Evolutionary conservation across 2,329 filamentous ascomycete genomes (phyloP).

Genomic region (Aureobasidium namibiae): DNA sequence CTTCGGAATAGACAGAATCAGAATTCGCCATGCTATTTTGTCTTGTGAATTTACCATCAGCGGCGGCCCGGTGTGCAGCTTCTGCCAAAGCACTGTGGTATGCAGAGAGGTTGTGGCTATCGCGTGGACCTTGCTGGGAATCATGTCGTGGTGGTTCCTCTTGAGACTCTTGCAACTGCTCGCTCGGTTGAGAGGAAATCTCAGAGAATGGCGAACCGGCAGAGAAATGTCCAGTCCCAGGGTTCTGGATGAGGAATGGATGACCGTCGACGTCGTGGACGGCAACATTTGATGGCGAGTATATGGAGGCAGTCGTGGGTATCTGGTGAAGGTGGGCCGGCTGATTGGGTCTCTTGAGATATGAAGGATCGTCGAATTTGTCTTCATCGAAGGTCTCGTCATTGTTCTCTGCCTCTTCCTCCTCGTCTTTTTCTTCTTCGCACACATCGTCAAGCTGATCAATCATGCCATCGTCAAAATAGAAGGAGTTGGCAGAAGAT

Average conservation of each 20-base stretch:
- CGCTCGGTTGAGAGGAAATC: constrained; percentile 1
- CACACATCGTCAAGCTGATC: background rate
- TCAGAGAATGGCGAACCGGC: constrained; percentile 8
- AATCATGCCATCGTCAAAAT: constrained; percentile 28
- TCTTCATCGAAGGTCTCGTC: constrained; percentile 24
- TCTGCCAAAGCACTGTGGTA: constrained; percentile 81
- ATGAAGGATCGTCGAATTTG: constrained; percentile 24
- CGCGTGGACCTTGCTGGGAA: constrained; percentile 29
- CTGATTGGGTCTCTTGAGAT: constrained; percentile 4
- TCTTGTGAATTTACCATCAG: constrained; percentile 66
- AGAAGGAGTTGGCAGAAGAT: constrained; percentile 19
- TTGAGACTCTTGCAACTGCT: background rate
- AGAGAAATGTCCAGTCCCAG: background rate
- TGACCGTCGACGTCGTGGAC: constrained; percentile 9
- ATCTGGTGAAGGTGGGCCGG: background rate
- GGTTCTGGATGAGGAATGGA: constrained; percentile 7
- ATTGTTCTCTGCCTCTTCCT: background rate
- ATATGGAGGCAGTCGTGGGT: background rate
- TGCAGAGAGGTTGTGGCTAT: constrained; percentile 50
- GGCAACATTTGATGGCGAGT: background rate
- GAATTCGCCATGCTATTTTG: constrained; percentile 38
- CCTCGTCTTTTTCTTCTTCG: too few species aligned
- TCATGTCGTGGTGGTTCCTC: constrained; percentile 5
- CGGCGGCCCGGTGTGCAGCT: constrained; percentile 68
- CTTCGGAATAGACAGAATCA: constrained; percentile 19